Base-by-base conservation (phyloP, 352 stramenopile genomes). In the Plasmopara halstedii region DNA sequence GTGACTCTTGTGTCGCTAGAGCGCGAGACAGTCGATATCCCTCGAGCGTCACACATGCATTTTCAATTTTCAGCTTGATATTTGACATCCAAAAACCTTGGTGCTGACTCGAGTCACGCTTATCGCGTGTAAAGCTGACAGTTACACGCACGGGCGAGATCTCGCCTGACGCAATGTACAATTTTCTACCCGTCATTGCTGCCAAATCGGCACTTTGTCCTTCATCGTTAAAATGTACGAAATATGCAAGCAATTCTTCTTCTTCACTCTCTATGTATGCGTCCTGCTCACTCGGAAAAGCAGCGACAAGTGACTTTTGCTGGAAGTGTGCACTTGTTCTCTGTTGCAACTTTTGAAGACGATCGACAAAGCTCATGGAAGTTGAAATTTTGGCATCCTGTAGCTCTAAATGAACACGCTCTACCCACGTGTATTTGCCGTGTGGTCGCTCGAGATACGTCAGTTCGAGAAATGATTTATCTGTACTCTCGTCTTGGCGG, bases 61-160 rank as follows among this genome's bases (percentile, higher is more conserved):
- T 88, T 33, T 93, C 80, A 46, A 93, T 90, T 63, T 88, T 83
- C 42, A 93, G 49, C 53, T 90, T 90, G 11, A 93, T 62, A 48
- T 90, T 84, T 0, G 73, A 69, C 10, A 93, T 59, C 81, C 78
- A 93, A 33, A 90, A 93, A 2, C 71, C 63, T 20, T 68, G 62
- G 21, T 13, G 31, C n/a, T 54, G 67, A 10, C 49, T 55, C 15
- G 63, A 58, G 42, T 88, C 68, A 34, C 69, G 68, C 48, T 85
- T 85, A 27, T 85, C 76, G 17, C 76, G 73, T 17, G 64, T 80
- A 31, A 93, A 93, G 36, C 73, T 90, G 23, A 93, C 73, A 13
- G 87, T 50, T 0, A 88, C 76, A 15, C 72, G 70, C 36, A 93
- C 75, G 0, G 81, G 81, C 0, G 61, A 73, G 32, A 93, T 87